These are phyloP conservation scores for Hanseniaspora occidentalis DNA, from an alignment of 805 yeast species.

Conservation along the genomic window DNA sequence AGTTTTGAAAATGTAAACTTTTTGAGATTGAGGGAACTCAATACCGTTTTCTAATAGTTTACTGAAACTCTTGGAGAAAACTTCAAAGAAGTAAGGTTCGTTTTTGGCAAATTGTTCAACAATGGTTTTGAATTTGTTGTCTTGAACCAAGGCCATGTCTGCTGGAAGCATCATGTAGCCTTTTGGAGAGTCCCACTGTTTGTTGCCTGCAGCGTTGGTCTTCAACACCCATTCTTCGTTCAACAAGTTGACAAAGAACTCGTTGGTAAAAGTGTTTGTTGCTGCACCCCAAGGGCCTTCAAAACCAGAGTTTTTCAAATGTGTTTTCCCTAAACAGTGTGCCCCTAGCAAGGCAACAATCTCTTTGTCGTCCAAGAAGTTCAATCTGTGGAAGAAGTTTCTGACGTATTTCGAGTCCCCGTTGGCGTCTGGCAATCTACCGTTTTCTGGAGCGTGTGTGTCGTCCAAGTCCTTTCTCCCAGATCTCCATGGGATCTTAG, in stretches of 20 bases:
- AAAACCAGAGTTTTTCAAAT: constrained; percentile 55
- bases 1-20: constrained; percentile 44
- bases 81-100: constrained; percentile 44
- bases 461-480: constrained; percentile 57
- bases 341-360: constrained; percentile 67
- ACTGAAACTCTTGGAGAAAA: constrained; percentile 55
- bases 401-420: constrained; percentile 54
- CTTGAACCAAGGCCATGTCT: constrained; percentile 58
- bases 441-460: constrained; percentile 44
- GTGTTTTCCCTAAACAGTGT: constrained; percentile 69
- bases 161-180: constrained; percentile 81
- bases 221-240: constrained; percentile 42
- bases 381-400: constrained; percentile 49
- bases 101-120: constrained; percentile 60
- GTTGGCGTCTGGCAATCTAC: constrained; percentile 64
- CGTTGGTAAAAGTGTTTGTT: constrained; percentile 63
- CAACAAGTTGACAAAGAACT: constrained; percentile 47
- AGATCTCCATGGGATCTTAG: constrained; percentile 68
- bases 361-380: constrained; percentile 51
- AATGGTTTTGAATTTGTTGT: constrained; percentile 44
- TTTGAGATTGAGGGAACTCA: constrained; percentile 38
- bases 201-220: constrained; percentile 46
- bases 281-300: constrained; percentile 88
- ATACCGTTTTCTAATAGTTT: constrained; percentile 71
- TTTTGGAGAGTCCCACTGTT: constrained; percentile 50